Percentiles rank a stretch among this genome's conserved stretches.
Evolutionary conservation across 768 basidiomycete genomes (phyloP).

Genomic region (Lanmaoa rubissima): DNA sequence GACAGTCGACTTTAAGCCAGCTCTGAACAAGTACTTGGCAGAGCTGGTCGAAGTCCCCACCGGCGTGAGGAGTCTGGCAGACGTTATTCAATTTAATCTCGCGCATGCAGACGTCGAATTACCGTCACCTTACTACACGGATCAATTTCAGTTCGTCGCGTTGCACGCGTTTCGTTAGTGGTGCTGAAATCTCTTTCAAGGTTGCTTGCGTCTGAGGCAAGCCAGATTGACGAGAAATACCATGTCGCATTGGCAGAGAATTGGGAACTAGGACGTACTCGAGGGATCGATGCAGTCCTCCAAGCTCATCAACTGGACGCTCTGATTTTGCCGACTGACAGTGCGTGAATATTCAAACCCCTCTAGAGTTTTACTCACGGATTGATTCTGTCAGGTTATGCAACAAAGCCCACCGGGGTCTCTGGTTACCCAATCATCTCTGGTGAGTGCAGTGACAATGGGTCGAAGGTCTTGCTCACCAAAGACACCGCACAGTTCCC

Average conservation of each 20-base stretch:
- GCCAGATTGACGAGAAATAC: conserved; percentile 39
- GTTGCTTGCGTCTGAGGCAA: conserved; percentile 25
- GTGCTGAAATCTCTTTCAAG: conserved; percentile 14
- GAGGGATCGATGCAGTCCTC: conserved; percentile 55
- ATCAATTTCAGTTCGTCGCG: conserved; percentile 35
- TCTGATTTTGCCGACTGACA: conserved; percentile 46
- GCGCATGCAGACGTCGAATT: conserved; percentile 49
- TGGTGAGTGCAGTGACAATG: conserved; percentile 36
- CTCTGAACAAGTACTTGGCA: conserved; percentile 43
- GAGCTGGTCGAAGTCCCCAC: conserved; percentile 53
- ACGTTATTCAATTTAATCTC: conserved; percentile 57
- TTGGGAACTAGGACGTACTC: conserved; percentile 47
- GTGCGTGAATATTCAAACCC: conserved; percentile 16
- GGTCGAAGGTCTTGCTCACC: neutral
- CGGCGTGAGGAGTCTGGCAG: conserved; percentile 54
- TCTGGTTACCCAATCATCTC: conserved; percentile 68
- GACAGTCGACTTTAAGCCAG: conserved; percentile 57
- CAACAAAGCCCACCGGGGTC: conserved; percentile 43
- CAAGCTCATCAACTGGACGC: conserved; percentile 49
- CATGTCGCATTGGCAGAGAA: conserved; percentile 46
- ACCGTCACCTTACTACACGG: conserved; percentile 33
- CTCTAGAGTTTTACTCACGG: neutral
- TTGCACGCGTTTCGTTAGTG: neutral
- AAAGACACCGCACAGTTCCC: conserved; percentile 39
- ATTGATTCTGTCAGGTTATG: conserved; percentile 19